A percentile compares a stretch with the other conserved stretches of the same genome.
Conservation (phyloP, 495 filamentous ascomycete species). For the Cudoniella acicularis region DNA sequence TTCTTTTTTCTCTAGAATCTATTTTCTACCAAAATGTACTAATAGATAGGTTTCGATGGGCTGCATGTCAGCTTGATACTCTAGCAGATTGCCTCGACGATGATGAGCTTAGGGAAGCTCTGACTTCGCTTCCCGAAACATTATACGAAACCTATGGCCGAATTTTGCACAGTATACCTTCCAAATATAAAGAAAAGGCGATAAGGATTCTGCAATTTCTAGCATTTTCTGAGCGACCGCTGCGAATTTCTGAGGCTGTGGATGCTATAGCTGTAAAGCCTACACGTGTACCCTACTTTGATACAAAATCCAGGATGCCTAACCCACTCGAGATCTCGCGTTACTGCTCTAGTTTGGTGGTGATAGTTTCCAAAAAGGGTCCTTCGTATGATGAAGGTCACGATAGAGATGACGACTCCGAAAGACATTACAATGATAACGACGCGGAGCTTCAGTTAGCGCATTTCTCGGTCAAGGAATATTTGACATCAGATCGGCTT, state of each 20-base stretch:
- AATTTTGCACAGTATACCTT: constrained; percentile 24
- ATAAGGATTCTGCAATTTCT: constrained; percentile 30
- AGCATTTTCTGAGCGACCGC: constrained; percentile 23
- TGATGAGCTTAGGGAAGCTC: constrained; percentile 13
- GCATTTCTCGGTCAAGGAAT: constrained; percentile 37
- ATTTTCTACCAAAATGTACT: background rate
- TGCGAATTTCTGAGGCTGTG: constrained; percentile 21
- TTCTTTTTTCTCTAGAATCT: too few species aligned
- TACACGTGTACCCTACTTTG: constrained; percentile 14
- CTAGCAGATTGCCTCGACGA: constrained; percentile 28
- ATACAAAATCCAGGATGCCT: constrained; percentile 22
- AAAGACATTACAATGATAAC: too few species aligned
- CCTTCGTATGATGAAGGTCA: too few species aligned
- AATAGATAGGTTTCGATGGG: constrained; percentile 29
- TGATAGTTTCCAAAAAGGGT: too few species aligned
- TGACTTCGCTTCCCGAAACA: constrained; percentile 26
- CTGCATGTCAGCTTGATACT: constrained; percentile 31
- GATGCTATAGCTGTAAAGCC: constrained; percentile 24
- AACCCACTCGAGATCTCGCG: constrained; percentile 19
- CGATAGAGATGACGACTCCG: too few species aligned
- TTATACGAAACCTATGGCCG: constrained; percentile 35
- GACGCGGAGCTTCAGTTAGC: constrained; percentile 24
- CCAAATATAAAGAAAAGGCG: constrained; percentile 10
- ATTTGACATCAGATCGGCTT: constrained; percentile 19
- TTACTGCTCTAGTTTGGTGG: constrained; percentile 26